Base-by-base conservation (phyloP, 2,329 filamentous ascomycete genomes). In the Trichoderma brevicompactum region DNA sequence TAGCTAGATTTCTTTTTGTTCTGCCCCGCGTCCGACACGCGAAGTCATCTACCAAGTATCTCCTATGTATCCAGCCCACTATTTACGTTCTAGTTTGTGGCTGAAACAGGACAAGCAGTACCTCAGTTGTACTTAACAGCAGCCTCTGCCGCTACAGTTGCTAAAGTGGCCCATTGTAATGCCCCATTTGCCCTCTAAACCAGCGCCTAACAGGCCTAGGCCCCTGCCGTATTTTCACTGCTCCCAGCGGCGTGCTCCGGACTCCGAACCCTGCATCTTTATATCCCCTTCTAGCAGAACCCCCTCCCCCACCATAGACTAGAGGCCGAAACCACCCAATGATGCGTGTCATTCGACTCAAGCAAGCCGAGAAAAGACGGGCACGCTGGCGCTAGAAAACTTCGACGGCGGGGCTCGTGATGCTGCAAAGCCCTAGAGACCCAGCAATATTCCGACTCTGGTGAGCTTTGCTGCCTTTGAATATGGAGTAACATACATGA, bases 21-120 rank as follows among this genome's bases (percentile, higher is more conserved):
- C 40, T 63, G 60, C 60, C 49, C 60, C 60, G 60, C 60, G 60
- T 63, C 43, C 40, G 44, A 63, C 48, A 53, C 60, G 60, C 49
- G 60, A 52, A 7, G 50, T 28, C 40, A 44, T 28, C 38, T 41
- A 36, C 56, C 44, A 50, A 41, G 56, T 60, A 60, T 19, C 44
- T 50, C 6, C 1, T 17, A 5, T 5, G 44, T 60, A 28, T 40
- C 34, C 15, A 4, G 2, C 12, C 5, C 5, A 3, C 17, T 10
- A 23, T 48, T 32, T 3, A 1, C 10, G 1, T 28, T 28, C n/a
- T 7, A 1, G n/a, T 4, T 7, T 15, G 5, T 17, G 7, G 13
- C 43, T 4, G 9, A 23, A 7, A 6, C 10, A 12, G 2, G 19
- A 5, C 5, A 13, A 50, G 13, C 3, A 38, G 36, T 50, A 60